Evolutionary conservation across 495 filamentous ascomycete genomes (phyloP).

Genomic region (Trichoderma parareesei): DNA sequence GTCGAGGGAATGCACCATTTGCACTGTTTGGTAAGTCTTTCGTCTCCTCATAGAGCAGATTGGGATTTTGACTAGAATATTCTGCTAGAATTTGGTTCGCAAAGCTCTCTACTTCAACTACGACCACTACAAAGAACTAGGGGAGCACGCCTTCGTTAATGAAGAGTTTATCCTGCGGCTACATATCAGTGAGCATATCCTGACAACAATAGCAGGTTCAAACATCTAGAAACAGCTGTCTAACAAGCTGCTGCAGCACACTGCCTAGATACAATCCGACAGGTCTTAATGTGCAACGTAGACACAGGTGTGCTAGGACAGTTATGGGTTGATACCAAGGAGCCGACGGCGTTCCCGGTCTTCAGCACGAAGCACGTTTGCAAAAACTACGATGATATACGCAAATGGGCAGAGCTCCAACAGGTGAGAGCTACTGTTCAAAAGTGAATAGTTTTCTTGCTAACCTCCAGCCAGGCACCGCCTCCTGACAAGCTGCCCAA

Average conservation of each 20-base stretch:
- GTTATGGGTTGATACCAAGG: conserved; percentile 37
- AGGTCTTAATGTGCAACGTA: conserved; percentile 48
- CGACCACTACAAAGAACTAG: conserved; percentile 42
- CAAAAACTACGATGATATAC: conserved; percentile 45
- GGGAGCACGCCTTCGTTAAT: conserved; percentile 43
- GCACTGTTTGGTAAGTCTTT: conserved; percentile 39
- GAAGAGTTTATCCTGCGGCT: conserved; percentile 38
- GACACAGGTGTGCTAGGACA: conserved; percentile 46
- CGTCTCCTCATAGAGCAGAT: background rate
- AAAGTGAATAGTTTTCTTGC: too few species aligned
- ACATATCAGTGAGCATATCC: conserved; percentile 32
- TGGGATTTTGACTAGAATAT: background rate
- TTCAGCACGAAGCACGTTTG: conserved; percentile 50
- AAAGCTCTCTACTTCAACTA: conserved; percentile 50
- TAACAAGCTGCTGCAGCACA: conserved; percentile 24
- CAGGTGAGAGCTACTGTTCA: conserved; percentile 21
- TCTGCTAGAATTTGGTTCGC: conserved; percentile 41
- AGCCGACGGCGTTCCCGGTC: conserved; percentile 41
- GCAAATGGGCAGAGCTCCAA: conserved; percentile 40
- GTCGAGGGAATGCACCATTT: conserved; percentile 51
- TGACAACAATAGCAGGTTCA: background rate
- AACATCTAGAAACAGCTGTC: background rate
- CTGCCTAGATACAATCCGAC: conserved; percentile 47
- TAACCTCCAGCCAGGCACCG: conserved; percentile 1
- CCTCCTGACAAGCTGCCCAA: conserved; percentile 6